Base-by-base conservation (phyloP, 1,284 basidiomycete species). In the Ceraceosorus bombacis region DNA sequence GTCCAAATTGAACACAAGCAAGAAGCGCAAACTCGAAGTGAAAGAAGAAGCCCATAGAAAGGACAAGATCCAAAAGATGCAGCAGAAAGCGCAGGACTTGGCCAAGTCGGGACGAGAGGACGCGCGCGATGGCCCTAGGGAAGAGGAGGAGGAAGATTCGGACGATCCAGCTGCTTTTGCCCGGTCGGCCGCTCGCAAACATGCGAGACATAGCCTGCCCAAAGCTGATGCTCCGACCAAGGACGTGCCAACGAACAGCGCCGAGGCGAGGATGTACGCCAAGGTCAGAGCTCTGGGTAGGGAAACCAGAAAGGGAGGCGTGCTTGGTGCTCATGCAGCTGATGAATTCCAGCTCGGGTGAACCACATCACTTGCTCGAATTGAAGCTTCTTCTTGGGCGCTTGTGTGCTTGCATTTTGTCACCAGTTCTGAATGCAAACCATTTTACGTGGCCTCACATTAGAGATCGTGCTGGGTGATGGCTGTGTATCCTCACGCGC, bases 261-360 rank as follows among this genome's bases (percentile, higher is more conserved):
- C 87, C 5, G 90, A 93, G 79, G 82, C 82, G 71, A 83, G 90
- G 53, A 96, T 96, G 92, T 86, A 88, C 72, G 85, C 85, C 55
- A 85, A 88, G 46, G 91, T 95, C 41, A 83, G 92, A 53, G 83
- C 84, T 40, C 87, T 91, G 78, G 92, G 92, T n/a, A 82, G 87
- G 58, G 79, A 87, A 63, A 83, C 84, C 60, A 92, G 88, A 81
- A 86, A 86, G 76, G 84, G 85, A 46, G 92, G 92, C 39, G 82
- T 85, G 65, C 83, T 94, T 81, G 83, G 85, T 60, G 85, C 85
- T 61, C 85, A 83, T 66, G 87, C 85, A 40, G 82, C 82, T 27
- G 73, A 73, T 36, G 73, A 75, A 57, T 75, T 71, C 62, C 73
- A 75, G 61, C 71, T 74, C 41, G 70, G 60, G 5, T 71, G 38